Percentiles rank a stretch among this genome's conserved stretches.
Conservation (phyloP, 345 rosid genomes). For the Moricandia moricandioides region DNA sequence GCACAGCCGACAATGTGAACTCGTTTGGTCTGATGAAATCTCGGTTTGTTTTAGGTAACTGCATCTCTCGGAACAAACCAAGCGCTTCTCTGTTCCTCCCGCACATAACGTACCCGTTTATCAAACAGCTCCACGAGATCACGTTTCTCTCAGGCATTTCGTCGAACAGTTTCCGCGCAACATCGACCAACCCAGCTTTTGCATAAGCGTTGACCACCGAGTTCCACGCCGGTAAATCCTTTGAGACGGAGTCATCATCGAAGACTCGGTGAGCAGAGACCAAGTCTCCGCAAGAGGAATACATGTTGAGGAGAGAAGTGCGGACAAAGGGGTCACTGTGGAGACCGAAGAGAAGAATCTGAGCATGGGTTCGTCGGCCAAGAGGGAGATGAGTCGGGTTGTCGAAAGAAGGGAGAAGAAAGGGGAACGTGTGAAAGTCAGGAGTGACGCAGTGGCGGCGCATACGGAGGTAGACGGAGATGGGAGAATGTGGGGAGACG, state of each 20-base stretch:
- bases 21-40: conserved; percentile 42
- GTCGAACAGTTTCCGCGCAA: conserved; percentile 49
- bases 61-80: conserved; percentile 51
- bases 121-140: conserved; percentile 54
- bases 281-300: conserved; percentile 43
- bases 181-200: conserved; percentile 35
- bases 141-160: conserved; percentile 53
- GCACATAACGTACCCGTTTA: conserved; percentile 48
- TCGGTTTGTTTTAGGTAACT: conserved; percentile 12
- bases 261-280: conserved; percentile 41
- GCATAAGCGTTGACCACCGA: conserved; percentile 38
- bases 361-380: conserved; percentile 64
- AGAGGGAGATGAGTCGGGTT: conserved; percentile 36
- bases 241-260: conserved; percentile 35
- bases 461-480: conserved; percentile 46
- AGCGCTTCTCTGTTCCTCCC: conserved; percentile 51
- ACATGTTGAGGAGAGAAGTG: conserved; percentile 46
- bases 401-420: conserved; percentile 44
- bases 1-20: conserved; percentile 49
- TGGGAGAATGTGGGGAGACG: conserved; percentile 30
- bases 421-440: conserved; percentile 51
- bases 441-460: conserved; percentile 48
- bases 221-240: conserved; percentile 58
- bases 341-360: conserved; percentile 50
- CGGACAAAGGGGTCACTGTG: conserved; percentile 39